Evolutionary conservation across 257 asterid species (phyloP).

Genomic region (Solanum pennellii): DNA sequence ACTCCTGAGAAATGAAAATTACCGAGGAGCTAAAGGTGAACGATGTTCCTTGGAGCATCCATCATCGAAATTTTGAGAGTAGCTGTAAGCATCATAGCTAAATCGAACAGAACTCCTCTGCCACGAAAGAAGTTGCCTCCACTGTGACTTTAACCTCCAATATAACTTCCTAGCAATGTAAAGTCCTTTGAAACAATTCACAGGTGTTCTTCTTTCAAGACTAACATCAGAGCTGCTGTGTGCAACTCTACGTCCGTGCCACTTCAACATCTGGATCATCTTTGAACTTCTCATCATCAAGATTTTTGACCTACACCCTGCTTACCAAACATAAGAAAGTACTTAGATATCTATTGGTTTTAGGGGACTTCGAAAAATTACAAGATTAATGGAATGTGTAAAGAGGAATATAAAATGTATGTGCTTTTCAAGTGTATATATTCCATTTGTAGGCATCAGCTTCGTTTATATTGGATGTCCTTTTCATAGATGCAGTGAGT

Average conservation of each 20-base stretch:
- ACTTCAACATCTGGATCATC: slow-evolving; percentile 7
- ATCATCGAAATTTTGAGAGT: slow-evolving; percentile 45
- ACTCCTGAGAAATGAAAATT: background rate
- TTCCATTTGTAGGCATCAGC: slow-evolving; percentile 8
- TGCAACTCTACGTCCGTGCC: slow-evolving; percentile 5
- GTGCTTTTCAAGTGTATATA: slow-evolving; percentile 4
- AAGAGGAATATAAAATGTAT: background rate
- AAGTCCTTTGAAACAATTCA: background rate
- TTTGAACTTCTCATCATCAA: background rate
- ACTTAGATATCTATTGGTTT: background rate
- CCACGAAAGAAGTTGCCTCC: slow-evolving; percentile 19
- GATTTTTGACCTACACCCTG: slow-evolving; percentile 1
- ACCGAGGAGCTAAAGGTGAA: slow-evolving; percentile 35
- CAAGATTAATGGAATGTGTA: background rate
- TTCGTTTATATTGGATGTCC: slow-evolving; percentile 12
- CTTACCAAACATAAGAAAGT: background rate
- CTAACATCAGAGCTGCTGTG: background rate
- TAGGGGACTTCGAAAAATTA: background rate
- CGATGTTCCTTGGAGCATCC: slow-evolving; percentile 24
- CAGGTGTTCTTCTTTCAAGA: background rate
- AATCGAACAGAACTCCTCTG: slow-evolving; percentile 12
- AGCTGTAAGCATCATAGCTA: slow-evolving; percentile 42
- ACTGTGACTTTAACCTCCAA: slow-evolving; percentile 23
- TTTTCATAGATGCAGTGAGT: slow-evolving; percentile 7
- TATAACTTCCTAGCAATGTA: slow-evolving; percentile 6